Base-by-base conservation (phyloP, 2,329 filamentous ascomycete species). In the Phoma sp. region DNA sequence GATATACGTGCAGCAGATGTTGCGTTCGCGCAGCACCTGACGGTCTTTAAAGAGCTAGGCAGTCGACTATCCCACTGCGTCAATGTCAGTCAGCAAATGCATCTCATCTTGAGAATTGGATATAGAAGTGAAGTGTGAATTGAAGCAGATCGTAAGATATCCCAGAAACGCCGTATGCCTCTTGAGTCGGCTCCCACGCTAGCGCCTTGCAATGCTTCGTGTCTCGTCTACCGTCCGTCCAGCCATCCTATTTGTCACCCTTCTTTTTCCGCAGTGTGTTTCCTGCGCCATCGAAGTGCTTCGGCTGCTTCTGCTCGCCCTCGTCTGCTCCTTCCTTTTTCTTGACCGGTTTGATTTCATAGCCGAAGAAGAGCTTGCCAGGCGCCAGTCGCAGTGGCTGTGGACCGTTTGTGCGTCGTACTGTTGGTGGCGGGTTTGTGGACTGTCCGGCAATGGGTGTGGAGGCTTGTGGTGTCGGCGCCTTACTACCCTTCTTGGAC, bases 331-430 rank as follows among this genome's bases (percentile, higher is more conserved):
- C 82, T 57, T 87, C 88, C 53, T 89, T 86, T 8, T 90, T 91
- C 80, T 92, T 93, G 37, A 96, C 82, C 0, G 94, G 94, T 75
- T 90, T 96, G 72, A 96, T 84, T 69, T 96, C 89, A 70, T 98
- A 99, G 3, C 95, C 95, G 61, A 99, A 96, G 81, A 99, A 99
- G 4, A 99, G 82, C 77, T 97, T 96, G 68, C 95, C 95, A 0
- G 90, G 89, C 0, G 91, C 85, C 46, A 99, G 75, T 25, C 95
- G 85, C 7, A 99, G 82, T 3, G 94, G 92, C 71, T 95, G 90
- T 0, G 94, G 92, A 0, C 92, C 93, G 61, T 94, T 92, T 13
- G 83, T 87, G 58, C 84, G 79, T 3, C 77, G 74, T 40, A 77
- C 72, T 3, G 79, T 72, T 24, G 67, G 68, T 59, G 83, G 71